Percentiles rank a stretch among this genome's conserved stretches.
phyloP scores from a whole-genome alignment of 305 asterid genomes.

The Fraxinus dipetala region DNA sequence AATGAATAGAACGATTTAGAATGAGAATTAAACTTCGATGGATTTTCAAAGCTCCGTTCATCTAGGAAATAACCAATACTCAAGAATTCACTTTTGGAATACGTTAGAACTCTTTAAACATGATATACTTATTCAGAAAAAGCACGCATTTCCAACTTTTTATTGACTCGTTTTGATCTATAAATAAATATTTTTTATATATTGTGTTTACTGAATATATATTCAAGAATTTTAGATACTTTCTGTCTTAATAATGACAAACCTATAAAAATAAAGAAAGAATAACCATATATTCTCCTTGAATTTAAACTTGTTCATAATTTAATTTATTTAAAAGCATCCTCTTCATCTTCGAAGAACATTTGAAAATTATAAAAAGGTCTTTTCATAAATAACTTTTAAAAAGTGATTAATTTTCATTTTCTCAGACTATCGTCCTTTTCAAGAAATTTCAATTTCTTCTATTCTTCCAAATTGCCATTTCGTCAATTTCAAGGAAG shows the following conservation, averaged over 20 bases:
- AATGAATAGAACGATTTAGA: background rate
- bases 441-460: background rate
- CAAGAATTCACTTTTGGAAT: background rate
- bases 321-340: background rate
- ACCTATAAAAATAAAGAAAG: background rate
- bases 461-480: constrained; percentile 3
- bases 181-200: too few species aligned
- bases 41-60: background rate
- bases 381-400: background rate
- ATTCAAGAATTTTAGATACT: background rate
- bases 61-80: background rate
- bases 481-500: background rate
- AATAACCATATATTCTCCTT: too few species aligned
- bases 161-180: too few species aligned
- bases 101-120: background rate
- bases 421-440: background rate
- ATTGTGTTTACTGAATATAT: background rate
- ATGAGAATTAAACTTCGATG: background rate
- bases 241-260: background rate
- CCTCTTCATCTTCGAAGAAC: background rate
- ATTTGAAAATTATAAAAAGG: background rate
- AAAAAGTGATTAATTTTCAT: background rate
- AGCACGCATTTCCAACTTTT: background rate
- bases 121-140: too few species aligned
- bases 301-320: background rate